Evolutionary conservation across 1,139 yeast species (phyloP).

Genomic region (Yarrowia galli): DNA sequence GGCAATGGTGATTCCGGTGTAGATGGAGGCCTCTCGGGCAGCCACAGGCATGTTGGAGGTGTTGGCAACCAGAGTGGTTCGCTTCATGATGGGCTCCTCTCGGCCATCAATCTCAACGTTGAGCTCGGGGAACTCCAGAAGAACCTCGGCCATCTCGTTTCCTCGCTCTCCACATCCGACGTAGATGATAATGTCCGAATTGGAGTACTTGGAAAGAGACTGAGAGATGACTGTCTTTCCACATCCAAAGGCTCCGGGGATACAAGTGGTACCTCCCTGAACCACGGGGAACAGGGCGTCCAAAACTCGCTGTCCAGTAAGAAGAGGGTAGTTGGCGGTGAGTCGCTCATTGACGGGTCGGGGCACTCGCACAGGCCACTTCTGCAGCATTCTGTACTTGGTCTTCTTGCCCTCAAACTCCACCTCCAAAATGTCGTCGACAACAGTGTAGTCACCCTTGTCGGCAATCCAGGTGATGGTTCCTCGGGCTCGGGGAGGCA

Average conservation of each 20-base stretch:
- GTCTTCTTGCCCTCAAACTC: conserved; percentile 90
- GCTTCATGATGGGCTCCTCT: conserved; percentile 99
- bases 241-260: conserved; percentile 99
- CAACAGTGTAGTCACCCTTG: conserved; percentile 89
- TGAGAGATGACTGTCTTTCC: conserved; percentile 99
- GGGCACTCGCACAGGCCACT: conserved; percentile 99
- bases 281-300: conserved; percentile 98
- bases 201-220: conserved; percentile 94
- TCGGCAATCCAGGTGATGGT: conserved; percentile 89
- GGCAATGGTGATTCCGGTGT: conserved; percentile 97
- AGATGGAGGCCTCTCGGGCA: conserved; percentile 99
- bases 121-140: conserved; percentile 99
- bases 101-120: conserved; percentile 89
- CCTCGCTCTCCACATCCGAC: conserved; percentile 91
- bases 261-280: conserved; percentile 99
- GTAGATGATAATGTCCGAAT: conserved; percentile 94
- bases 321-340: conserved; percentile 90
- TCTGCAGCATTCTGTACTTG: conserved; percentile 91
- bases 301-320: conserved; percentile 98
- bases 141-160: conserved; percentile 98
- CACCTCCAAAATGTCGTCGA: conserved; percentile 86
- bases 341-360: conserved; percentile 96
- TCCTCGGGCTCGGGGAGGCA: conserved; percentile 99
- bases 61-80: conserved; percentile 97
- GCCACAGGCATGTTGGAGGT: conserved; percentile 99